Evolutionary conservation across 257 asterid genomes (phyloP), one percentile per base, ranked within the genome.

Genomic region (Agastache rugosa): DNA sequence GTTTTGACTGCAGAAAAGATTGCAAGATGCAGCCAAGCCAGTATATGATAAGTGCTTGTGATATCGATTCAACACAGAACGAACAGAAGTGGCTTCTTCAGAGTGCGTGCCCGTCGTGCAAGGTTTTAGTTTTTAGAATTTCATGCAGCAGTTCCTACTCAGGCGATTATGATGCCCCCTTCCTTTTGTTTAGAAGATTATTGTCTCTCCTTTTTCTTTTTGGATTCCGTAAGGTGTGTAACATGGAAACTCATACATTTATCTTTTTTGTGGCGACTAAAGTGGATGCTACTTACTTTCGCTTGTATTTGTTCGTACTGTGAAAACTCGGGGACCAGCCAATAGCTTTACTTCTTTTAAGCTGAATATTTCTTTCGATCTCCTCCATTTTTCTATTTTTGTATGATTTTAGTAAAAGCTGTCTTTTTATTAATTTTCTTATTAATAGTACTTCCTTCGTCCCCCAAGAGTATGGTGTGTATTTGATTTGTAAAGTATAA

Each of bases 1-100:
- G 80, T 75, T 76, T 72, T 73, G 62, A 73, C 78, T 79, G 80
- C 84, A 75, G 81, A 77, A 71, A 76, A 77, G 75, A 70, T 76
- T 62, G 77, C 81, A 29, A 34, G 34, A 22, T 67, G 55, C 74
- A 63, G 73, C 75, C 71, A 63, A 63, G 73, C 72, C 70, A 62
- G 50, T 51, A 22, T 72, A 10, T 41, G 27, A 47, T 45, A 11
- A 54, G 41, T 55, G 76, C 69, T 67, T 58, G 70, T 48, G 70
- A 48, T 68, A 20, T 31, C 41, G 41, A 47, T 50, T 42, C 58
- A n/a, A 68, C 48, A 12, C 54, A 25, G 48, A 47, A 31, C 53
- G 16, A 0, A 51, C 27, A 19, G 34, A 53, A 75, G 71, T 56
- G 60, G 77, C 80, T 62, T 54, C 63, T 51, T 14, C 42, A 10